Evolutionary conservation across 2,329 filamentous ascomycete genomes (phyloP), one percentile per base, ranked within the genome.

Genomic region (Ascochyta viciae-villosae): DNA sequence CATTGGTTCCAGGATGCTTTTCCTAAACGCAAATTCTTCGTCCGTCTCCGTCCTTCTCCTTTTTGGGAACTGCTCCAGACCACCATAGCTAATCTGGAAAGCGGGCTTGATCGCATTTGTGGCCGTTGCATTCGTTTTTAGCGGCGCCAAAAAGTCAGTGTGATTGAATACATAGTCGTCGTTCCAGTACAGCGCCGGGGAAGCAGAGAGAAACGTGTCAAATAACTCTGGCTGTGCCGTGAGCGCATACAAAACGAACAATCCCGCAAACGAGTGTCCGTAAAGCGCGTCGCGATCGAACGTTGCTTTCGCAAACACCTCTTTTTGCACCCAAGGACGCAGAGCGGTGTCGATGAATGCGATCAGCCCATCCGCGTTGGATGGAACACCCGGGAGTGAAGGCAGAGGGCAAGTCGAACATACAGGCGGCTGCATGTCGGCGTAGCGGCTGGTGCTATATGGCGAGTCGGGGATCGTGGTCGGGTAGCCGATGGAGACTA

Each of bases 141-240:
- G 57, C 26, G 66, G 62, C 5, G 57, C 62, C 1, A 73, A 61
- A 33, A 72, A 65, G 4, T 58, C 42, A 4, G 54, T 53, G 15
- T 64, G 31, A 24, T 62, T 64, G 43, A 74, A 69, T 16, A 83
- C 70, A 48, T 76, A 81, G 1, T 71, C 62, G 15, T 78, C 62
- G 58, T 81, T 82, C 77, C 79, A 83, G 74, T 75, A 81, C 6
- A 82, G 77, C 0, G 76, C 77, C 0, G 80, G 81, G 26, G 80
- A 83, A 5, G 76, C 78, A 1, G 77, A 76, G 13, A 82, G 72
- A 55, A 77, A 81, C 7, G 72, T 76, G 50, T 82, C 72, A 50
- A 83, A 83, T 3, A 76, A 67, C 1, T 66, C 60, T 0, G 79
- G 76, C 4, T 72, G 66, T 0, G 72, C 78, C 49, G 79, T 78